Base-by-base conservation (phyloP, 164 flowering plant genomes). In the Houttuynia cordata region DNA sequence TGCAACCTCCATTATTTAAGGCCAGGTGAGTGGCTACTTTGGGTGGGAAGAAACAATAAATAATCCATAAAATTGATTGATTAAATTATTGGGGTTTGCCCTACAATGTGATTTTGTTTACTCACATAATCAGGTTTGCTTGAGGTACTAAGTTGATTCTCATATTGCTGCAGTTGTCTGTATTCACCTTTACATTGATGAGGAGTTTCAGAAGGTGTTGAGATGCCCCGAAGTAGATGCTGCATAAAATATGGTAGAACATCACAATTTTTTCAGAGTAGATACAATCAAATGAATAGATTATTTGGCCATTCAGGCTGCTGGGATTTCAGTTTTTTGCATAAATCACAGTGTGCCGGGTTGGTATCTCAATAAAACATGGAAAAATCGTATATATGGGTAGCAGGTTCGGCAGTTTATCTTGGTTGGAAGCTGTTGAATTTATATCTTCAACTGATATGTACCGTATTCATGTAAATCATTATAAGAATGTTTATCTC, bases 1-100 rank as follows among this genome's bases (percentile, higher is more conserved):
- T 61, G 96, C 91, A 25, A 62, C 77, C 58, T 73, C 80, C 68
- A 78, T 81, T 30, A 76, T 93, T 1, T 57, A 39, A 37, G 10
- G 45, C 37, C 20, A 2, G 20, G 7, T 57, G 45, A 24, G 30
- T 24, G 37, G 9, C 24, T 15, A 10, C 13, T 54, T 24, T 1
- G 21, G 23, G n/a, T 18, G 20, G 55, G 21, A 2, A 18, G 55
- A 30, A 30, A 30, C 37, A 2, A 30, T 30, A 30, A 30, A 30
- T 6, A 2, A 30, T 30, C 23, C 23, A 21, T 52, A 1, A 1
- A 52, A 8, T 12, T 23, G 23, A 4, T 52, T 51, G 20, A n/a
- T 23, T 12, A 8, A 12, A n/a, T 52, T 8, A n/a, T 52, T 12
- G 7, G 19, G 23, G 17, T 21, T 21, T 51, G 53, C 21, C 21